phyloP scores from a whole-genome alignment of 768 basidiomycete species.

The Lyophyllum shimeji region DNA sequence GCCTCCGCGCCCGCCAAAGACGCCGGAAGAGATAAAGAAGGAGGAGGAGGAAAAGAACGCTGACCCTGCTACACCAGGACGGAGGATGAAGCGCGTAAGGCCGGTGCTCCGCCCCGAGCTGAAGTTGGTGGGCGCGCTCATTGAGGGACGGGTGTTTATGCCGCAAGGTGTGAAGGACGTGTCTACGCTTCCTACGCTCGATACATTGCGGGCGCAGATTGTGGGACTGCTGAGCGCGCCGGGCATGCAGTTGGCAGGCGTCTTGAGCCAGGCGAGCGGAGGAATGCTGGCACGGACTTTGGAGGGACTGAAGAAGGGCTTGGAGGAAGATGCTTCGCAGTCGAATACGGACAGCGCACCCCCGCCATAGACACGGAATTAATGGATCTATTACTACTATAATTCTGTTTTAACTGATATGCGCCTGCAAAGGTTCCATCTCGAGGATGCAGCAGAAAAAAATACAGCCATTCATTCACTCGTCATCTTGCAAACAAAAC shows the following conservation, averaged over 20 bases:
- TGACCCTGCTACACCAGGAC: constrained; percentile 67
- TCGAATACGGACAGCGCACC: constrained; percentile 12
- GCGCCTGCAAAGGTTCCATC: background rate
- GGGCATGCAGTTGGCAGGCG: constrained; percentile 68
- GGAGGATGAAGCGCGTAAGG: constrained; percentile 60
- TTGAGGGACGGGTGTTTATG: constrained; percentile 74
- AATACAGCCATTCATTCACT: background rate
- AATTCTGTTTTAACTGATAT: background rate
- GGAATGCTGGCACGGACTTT: constrained; percentile 69
- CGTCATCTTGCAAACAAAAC: constrained; percentile 54
- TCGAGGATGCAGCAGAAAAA: background rate
- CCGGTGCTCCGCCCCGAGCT: constrained; percentile 63
- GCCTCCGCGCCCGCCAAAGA: constrained; percentile 56
- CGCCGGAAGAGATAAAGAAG: constrained; percentile 49
- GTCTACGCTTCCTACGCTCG: constrained; percentile 74
- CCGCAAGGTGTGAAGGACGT: constrained; percentile 59
- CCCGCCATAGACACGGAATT: constrained; percentile 9
- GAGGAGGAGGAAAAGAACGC: constrained; percentile 56
- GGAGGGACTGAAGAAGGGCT: constrained; percentile 64
- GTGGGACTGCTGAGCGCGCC: constrained; percentile 82
- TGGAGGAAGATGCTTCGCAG: constrained; percentile 24
- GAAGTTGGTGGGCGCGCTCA: constrained; percentile 71
- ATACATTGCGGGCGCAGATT: constrained; percentile 76
- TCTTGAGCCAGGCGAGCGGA: constrained; percentile 68
- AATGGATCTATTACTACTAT: constrained; percentile 6